A percentile compares a stretch with the other conserved stretches of the same genome.
Evolutionary conservation across 495 filamentous ascomycete genomes (phyloP).

Genomic region (Penicillium argentinense): DNA sequence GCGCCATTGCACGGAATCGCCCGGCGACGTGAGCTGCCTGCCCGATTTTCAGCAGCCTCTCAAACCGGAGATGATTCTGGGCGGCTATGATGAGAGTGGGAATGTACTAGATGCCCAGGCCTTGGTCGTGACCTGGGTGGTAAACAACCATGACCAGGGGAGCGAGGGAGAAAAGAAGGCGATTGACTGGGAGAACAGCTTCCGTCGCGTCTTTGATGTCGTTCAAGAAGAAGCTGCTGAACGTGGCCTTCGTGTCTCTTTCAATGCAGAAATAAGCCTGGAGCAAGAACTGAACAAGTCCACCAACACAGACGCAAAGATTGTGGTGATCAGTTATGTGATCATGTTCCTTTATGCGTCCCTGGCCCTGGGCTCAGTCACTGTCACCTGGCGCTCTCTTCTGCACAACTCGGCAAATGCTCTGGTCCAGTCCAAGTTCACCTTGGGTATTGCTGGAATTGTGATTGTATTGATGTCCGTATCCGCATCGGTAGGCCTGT

Average conservation of each 20-base stretch:
- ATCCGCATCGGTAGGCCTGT: slow-evolving; percentile 88
- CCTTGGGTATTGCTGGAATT: slow-evolving; percentile 87
- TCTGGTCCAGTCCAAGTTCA: slow-evolving; percentile 93
- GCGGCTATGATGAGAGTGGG: slow-evolving; percentile 67
- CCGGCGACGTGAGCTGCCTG: slow-evolving; percentile 69
- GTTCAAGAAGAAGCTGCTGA: slow-evolving; percentile 78
- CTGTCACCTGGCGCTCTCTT: slow-evolving; percentile 70
- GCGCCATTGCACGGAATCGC: slow-evolving; percentile 68
- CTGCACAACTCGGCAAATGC: slow-evolving; percentile 77
- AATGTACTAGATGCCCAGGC: slow-evolving; percentile 74
- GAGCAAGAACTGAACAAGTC: slow-evolving; percentile 94
- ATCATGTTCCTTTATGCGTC: slow-evolving; percentile 99
- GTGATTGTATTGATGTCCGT: slow-evolving; percentile 97
- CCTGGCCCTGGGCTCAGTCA: slow-evolving; percentile 83
- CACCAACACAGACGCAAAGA: slow-evolving; percentile 96
- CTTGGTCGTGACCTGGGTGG: slow-evolving; percentile 92
- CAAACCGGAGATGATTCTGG: slow-evolving; percentile 79
- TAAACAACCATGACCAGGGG: slow-evolving; percentile 80
- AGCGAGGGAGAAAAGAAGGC: slow-evolving; percentile 65
- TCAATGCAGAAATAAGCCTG: slow-evolving; percentile 89
- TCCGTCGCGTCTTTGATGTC: slow-evolving; percentile 66
- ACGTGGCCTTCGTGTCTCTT: slow-evolving; percentile 81
- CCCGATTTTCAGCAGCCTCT: slow-evolving; percentile 86
- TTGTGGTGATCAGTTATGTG: slow-evolving; percentile 94
- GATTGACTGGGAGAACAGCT: slow-evolving; percentile 83